phyloP scores from a whole-genome alignment of 139 green algal genomes.

The Haematococcus sp. region DNA sequence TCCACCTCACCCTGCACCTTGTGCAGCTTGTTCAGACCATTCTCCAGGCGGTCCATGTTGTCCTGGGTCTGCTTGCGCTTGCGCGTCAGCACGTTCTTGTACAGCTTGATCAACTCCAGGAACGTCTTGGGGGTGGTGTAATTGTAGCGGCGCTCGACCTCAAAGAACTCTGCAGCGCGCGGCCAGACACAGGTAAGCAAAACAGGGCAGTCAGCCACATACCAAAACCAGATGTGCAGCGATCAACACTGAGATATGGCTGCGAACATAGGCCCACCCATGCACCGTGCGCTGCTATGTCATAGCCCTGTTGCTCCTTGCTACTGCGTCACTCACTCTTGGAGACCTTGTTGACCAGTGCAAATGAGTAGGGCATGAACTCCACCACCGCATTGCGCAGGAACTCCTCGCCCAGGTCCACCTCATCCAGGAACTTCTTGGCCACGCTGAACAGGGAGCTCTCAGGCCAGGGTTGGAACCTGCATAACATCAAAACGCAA shows the following conservation, averaged over 20 bases:
- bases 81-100: constrained; percentile 72
- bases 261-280: background rate
- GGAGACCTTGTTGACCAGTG: constrained; percentile 65
- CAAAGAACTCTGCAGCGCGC: constrained; percentile 47
- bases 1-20: constrained; percentile 84
- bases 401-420: constrained; percentile 58
- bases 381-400: constrained; percentile 71
- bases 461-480: constrained; percentile 83
- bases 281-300: no score
- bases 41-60: constrained; percentile 71
- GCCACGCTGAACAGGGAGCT: constrained; percentile 75
- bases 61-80: constrained; percentile 63
- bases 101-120: constrained; percentile 89
- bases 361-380: constrained; percentile 88
- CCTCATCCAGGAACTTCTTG: constrained; percentile 81
- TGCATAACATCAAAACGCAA: no score
- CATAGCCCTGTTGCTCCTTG: no score
- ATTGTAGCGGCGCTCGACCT: constrained; percentile 72
- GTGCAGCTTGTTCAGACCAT: constrained; percentile 81
- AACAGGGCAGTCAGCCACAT: background rate
- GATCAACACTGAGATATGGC: background rate
- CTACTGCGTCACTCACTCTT: constrained; percentile 9
- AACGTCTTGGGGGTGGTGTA: constrained; percentile 93
- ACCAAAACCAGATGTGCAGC: no score
- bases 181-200: background rate